Conservation (phyloP, 805 yeast genomes). For the Blastobotrys robertii region DNA sequence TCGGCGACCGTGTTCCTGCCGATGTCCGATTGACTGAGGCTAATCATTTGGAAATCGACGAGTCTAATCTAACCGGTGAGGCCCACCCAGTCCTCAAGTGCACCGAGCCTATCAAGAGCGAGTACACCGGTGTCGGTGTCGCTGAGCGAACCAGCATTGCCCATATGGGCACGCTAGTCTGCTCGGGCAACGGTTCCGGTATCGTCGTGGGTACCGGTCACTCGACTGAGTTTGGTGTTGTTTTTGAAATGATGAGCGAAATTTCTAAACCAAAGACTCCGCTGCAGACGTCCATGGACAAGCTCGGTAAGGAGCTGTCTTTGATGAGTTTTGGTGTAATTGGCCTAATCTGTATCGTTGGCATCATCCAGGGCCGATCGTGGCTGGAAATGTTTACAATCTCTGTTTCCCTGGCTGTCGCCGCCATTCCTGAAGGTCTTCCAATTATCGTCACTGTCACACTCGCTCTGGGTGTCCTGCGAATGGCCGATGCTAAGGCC, state of each 20-base stretch:
- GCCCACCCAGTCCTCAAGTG: conserved; percentile 74
- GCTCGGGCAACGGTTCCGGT: conserved; percentile 93
- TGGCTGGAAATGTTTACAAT: conserved; percentile 99
- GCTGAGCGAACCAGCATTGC: conserved; percentile 72
- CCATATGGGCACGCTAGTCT: conserved; percentile 94
- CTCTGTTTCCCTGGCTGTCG: conserved; percentile 94
- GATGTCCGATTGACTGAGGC: conserved; percentile 76
- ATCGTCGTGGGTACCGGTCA: conserved; percentile 85
- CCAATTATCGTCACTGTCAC: conserved; percentile 98
- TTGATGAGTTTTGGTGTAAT: conserved; percentile 76
- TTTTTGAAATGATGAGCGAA: conserved; percentile 88
- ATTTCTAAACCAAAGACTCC: conserved; percentile 99
- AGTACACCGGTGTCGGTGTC: conserved; percentile 34
- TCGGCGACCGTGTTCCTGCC: conserved; percentile 96
- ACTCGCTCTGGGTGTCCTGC: conserved; percentile 85
- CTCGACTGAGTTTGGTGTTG: conserved; percentile 88
- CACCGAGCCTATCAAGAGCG: conserved; percentile 29
- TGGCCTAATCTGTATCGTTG: conserved; percentile 85
- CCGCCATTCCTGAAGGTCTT: conserved; percentile 98
- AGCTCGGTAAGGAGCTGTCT: conserved; percentile 84
- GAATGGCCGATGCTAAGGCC: conserved; percentile 94
- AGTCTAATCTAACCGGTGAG: conserved; percentile 93
- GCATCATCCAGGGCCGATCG: conserved; percentile 81
- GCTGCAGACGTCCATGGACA: conserved; percentile 89
- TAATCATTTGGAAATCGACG: conserved; percentile 78